Base-by-base conservation (phyloP, 1,284 basidiomycete species). In the Violaceomyces palustris region DNA sequence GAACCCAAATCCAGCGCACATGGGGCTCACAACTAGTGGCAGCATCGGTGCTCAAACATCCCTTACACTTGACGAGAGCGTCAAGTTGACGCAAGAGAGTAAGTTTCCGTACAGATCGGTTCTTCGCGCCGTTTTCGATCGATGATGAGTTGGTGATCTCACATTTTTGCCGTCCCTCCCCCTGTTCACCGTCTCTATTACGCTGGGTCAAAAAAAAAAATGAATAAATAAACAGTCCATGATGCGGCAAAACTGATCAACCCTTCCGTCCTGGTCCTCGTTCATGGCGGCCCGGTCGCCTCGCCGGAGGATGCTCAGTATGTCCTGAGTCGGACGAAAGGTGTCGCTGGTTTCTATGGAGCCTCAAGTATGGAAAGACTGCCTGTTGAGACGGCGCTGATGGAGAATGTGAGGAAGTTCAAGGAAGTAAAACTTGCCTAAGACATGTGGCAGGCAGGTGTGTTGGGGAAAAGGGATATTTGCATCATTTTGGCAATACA, bases 291-390 rank as follows among this genome's bases (percentile, higher is more conserved):
- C 12, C 50, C 55, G 2, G 55, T 58, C 9, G 45, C 55, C 22
- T 53, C 50, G 14, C 40, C 50, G 24, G 37, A 36, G 14, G 46
- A 58, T 27, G 55, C 55, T n/a, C 55, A 58, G 23, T 53, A 58
- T 27, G 46, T 53, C 4, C 50, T 58, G 28, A 39, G 47, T 12
- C 55, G 50, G 9, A 50, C 53, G 14, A 25, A 40, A 2, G 43
- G 43, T n/a, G 41, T 58, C 1, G 50, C 55, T n/a, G 55, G 55
- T 24, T 58, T 58, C 43, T 58, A 58, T 18, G 55, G 55, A 18
- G 55, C 55, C 3, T 53, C 50, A 2, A 58, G 55, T 39, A 58
- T 58, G 55, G 55, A 58, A 26, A 25, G 55, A 4, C 50, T 58
- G 4, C 55, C 55, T n/a, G 55, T 58, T 39, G 50, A 58, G 36